phyloP scores from a whole-genome alignment of 495 filamentous ascomycete genomes.

The Aspergillus heteromorphus region DNA sequence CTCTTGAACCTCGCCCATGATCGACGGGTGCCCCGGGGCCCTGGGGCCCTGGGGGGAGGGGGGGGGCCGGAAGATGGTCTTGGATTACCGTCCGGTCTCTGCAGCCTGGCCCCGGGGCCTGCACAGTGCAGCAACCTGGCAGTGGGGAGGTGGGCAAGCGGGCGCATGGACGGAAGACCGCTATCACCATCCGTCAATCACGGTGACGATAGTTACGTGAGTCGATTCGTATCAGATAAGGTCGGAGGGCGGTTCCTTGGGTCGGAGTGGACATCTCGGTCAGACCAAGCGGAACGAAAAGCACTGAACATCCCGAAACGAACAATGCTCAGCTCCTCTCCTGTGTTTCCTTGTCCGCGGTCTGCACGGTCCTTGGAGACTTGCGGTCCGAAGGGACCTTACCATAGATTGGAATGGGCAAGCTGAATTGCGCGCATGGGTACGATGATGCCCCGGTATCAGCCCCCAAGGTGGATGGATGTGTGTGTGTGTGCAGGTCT shows the following conservation, averaged over 20 bases:
- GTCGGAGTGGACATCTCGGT: constrained; percentile 1
- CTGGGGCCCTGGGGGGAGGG: too few species aligned
- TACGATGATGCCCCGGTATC: background rate
- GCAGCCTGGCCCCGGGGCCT: background rate
- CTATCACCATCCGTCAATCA: background rate
- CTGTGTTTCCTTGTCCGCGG: too few species aligned
- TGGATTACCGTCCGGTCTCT: background rate
- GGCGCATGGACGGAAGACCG: background rate
- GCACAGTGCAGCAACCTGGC: too few species aligned
- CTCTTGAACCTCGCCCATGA: background rate
- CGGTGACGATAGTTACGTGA: background rate
- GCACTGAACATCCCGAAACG: constrained; percentile 6
- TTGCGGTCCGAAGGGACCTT: too few species aligned
- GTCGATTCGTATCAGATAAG: background rate
- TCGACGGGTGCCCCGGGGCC: background rate
- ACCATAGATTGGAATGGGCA: background rate
- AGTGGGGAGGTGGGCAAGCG: too few species aligned
- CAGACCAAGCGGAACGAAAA: background rate
- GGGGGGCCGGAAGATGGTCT: too few species aligned
- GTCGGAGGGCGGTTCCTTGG: constrained; percentile 4
- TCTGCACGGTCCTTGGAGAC: background rate
- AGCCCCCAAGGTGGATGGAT: background rate
- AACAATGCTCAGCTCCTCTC: constrained; percentile 6
- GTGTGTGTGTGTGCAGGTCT: too few species aligned
- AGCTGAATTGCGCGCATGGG: background rate